phyloP scores from a whole-genome alignment of 2,329 filamentous ascomycete species.

The Aspergillus sp. region DNA sequence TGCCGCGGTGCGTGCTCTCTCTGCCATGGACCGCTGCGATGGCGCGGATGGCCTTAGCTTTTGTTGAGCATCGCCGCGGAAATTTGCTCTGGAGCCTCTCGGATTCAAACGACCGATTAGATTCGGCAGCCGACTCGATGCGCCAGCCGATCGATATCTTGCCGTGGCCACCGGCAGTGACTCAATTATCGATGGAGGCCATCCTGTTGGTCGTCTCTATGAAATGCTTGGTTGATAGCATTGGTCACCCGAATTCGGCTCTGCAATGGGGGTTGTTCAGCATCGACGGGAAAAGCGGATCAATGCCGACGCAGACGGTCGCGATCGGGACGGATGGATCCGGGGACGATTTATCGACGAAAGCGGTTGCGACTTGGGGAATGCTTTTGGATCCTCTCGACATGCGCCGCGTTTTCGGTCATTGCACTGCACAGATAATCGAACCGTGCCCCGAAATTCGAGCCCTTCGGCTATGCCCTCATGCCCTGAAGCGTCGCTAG shows the following conservation, averaged over 20 bases:
- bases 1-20: constrained; percentile 1
- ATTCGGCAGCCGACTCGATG: constrained; percentile 1
- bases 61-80: neutral
- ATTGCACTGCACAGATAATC: neutral
- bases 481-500: neutral
- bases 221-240: neutral
- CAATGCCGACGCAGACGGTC: constrained; percentile 14
- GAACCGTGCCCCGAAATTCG: neutral
- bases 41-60: neutral
- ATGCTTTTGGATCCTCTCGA: neutral
- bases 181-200: constrained; percentile 5
- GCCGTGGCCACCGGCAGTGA: constrained; percentile 3
- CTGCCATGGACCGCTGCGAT: neutral
- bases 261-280: constrained; percentile 5
- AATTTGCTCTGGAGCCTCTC: neutral
- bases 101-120: neutral
- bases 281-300: neutral
- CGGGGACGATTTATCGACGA: constrained; percentile 14
- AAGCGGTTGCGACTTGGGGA: constrained; percentile 14
- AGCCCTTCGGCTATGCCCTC: neutral
- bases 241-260: constrained; percentile 7
- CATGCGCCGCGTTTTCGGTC: neutral
- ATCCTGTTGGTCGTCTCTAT: neutral
- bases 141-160: constrained; percentile 9
- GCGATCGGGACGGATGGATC: constrained; percentile 16